Evolutionary conservation across 305 asterid species (phyloP).

Genomic region (Vinca major): DNA sequence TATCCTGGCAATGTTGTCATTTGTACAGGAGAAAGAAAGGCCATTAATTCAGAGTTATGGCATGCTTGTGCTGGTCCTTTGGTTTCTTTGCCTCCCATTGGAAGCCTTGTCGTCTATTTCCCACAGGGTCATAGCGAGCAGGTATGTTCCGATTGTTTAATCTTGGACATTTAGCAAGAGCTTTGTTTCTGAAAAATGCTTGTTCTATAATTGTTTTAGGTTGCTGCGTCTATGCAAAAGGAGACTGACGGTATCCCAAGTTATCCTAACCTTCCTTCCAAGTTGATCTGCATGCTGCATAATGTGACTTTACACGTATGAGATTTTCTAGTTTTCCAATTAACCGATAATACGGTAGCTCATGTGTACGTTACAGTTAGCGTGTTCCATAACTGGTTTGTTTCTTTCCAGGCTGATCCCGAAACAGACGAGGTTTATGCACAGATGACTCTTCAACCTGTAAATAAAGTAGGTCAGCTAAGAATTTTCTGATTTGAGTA

Average conservation of each 20-base stretch:
- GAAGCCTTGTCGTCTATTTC: slow-evolving; percentile 87
- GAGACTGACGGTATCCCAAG: slow-evolving; percentile 76
- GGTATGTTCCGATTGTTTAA: slow-evolving; percentile 29
- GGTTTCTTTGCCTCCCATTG: slow-evolving; percentile 84
- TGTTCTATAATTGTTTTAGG: slow-evolving; percentile 32
- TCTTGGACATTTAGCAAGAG: slow-evolving; percentile 6
- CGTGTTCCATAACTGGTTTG: slow-evolving; percentile 1
- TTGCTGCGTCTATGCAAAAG: slow-evolving; percentile 97
- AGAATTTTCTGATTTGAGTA: slow-evolving; percentile 13
- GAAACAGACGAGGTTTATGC: slow-evolving; percentile 98
- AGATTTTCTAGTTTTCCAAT: background rate
- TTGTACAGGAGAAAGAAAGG: slow-evolving; percentile 55
- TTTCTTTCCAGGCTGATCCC: slow-evolving; percentile 64
- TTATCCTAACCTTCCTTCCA: slow-evolving; percentile 93
- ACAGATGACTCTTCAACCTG: slow-evolving; percentile 99
- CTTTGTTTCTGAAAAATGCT: slow-evolving; percentile 13
- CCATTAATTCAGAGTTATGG: slow-evolving; percentile 91
- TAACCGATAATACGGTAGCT: too few species aligned
- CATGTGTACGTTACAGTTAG: too few species aligned
- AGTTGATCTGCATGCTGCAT: slow-evolving; percentile 83
- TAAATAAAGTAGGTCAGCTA: slow-evolving; percentile 52
- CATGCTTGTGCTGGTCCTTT: slow-evolving; percentile 99
- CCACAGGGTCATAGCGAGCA: slow-evolving; percentile 99
- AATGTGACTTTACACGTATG: slow-evolving; percentile 84
- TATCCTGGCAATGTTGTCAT: slow-evolving; percentile 9